Evolutionary conservation across 2,329 filamentous ascomycete species (phyloP), one percentile per base, ranked within the genome.

Genomic region (Microascus cirrosus): DNA sequence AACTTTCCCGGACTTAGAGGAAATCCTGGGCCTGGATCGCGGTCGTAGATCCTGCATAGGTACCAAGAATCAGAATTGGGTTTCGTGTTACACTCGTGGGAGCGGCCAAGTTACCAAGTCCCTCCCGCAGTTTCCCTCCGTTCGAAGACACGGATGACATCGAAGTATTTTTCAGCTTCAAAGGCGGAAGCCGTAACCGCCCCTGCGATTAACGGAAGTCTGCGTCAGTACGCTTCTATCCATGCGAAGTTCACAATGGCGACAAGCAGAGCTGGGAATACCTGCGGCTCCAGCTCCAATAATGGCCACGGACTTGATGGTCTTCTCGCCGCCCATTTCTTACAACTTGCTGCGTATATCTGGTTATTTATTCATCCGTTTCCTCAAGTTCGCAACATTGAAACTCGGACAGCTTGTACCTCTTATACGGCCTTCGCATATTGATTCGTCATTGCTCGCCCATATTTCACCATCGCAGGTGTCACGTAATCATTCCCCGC

Each of bases 11-110:
- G 77, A 0, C 68, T 61, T 12, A 76, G 62, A 1, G 68, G 63
- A 6, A 71, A 65, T 13, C 62, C 59, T 0, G 66, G 63, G 8
- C 67, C 65, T 2, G 76, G 73, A 10, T 71, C 70, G 0, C 73
- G 62, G 61, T 82, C 79, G 59, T 79, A 78, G 56, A 81, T 80
- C 79, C 78, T 81, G 13, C 59, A 35, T 32, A 32, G 1, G 10
- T 22, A 12, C 32, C n/a, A 35, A 24, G 58, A 18, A 58, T 54
- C 28, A 2, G 7, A 22, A 11, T 5, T 10, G 51, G 22, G 11
- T 7, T 53, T 2, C 22, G 51, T 1, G 15, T 42, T 4, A 2
- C 1, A 6, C 6, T 5, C 5, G 45, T 10, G 13, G 2, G 6
- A 28, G 18, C 32, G 15, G 10, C 24, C 28, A 10, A 50, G 59